Evolutionary conservation across 1,284 basidiomycete species (phyloP), one percentile per base, ranked within the genome.

Genomic region (Malassezia furfur): DNA sequence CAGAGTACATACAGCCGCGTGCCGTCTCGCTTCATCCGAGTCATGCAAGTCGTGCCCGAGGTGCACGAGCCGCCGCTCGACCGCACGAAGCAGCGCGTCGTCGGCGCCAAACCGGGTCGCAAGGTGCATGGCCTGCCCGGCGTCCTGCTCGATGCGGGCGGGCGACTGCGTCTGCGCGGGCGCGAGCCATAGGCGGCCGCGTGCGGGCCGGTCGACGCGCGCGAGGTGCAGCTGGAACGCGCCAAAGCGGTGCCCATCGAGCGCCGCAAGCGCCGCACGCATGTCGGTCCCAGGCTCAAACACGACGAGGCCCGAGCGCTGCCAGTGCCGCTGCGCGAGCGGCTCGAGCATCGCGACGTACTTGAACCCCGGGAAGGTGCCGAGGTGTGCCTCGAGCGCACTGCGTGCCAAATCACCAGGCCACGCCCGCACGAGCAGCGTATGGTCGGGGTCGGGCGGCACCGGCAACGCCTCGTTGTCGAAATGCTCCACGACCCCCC

Each of bases 341-440:
- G 67, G 66, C 49, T 73, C 70, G 25, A 67, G 64, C 7, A 72
- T 28, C 12, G 70, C 70, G 1, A 70, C 53, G 48, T 73, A 71
- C 10, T 49, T 59, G 50, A 69, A 73, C 17, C 68, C 68, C 2
- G 63, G 52, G 39, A 60, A 52, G n/a, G 50, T 57, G 25, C 50
- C 48, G 31, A 69, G 61, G 19, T 63, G 56, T 6, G 57, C 57
- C 30, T 73, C 69, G 19, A 73, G 57, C 44, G 54, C 61, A 4
- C 54, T 52, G 5, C 70, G 50, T 5, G 55, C 22, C 3, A 65
- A 19, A n/a, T 67, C 63, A 2, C 66, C 54, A 1, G 67, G 69
- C 47, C 67, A 62, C 21, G 53, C 57, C 34, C 63, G 60, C 51
- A 73, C 52, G 11, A 73, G 52, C 15, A 73, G 60, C 48, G 70